phyloP scores from a whole-genome alignment of 139 green algal species.

The Marvania coccoides region DNA sequence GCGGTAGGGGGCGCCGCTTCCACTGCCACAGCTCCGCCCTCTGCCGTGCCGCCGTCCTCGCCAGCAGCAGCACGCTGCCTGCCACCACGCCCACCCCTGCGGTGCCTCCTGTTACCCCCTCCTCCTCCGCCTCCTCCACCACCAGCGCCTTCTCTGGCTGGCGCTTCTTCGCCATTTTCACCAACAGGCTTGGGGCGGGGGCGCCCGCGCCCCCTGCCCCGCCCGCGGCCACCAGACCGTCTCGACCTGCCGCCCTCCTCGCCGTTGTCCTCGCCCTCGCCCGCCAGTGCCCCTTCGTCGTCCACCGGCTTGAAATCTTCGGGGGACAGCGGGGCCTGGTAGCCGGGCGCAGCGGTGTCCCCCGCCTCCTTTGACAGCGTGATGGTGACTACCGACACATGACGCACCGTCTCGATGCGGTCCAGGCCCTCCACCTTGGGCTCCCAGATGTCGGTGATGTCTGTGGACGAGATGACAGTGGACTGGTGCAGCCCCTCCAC shows the following conservation, averaged over 20 bases:
- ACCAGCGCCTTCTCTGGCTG: neutral
- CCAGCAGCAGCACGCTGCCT: neutral
- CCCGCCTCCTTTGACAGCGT: conserved; percentile 52
- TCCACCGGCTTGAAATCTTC: conserved; percentile 37
- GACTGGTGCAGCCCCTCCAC: conserved; percentile 72
- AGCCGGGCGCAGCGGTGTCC: conserved; percentile 53
- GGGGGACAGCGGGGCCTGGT: conserved; percentile 64
- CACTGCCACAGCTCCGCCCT: neutral
- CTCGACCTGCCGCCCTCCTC: neutral
- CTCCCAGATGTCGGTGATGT: conserved; percentile 58
- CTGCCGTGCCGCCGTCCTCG: neutral
- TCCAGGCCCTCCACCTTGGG: conserved; percentile 70
- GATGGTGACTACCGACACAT: conserved; percentile 77
- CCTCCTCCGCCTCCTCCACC: neutral
- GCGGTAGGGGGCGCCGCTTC: neutral
- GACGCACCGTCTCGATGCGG: conserved; percentile 60
- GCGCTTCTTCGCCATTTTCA: neutral
- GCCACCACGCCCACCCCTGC: neutral
- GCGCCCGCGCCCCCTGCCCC: conserved; percentile 1
- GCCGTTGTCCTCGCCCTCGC: neutral
- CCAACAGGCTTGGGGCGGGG: neutral
- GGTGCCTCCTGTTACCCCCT: neutral
- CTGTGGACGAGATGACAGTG: conserved; percentile 53
- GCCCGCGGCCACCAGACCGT: neutral
- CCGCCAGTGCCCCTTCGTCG: conserved; percentile 8